Percentiles rank a stretch among this genome's conserved stretches.
Evolutionary conservation across 176 grass and related monocot genomes (phyloP).

Genomic region (Paspalum notatum): DNA sequence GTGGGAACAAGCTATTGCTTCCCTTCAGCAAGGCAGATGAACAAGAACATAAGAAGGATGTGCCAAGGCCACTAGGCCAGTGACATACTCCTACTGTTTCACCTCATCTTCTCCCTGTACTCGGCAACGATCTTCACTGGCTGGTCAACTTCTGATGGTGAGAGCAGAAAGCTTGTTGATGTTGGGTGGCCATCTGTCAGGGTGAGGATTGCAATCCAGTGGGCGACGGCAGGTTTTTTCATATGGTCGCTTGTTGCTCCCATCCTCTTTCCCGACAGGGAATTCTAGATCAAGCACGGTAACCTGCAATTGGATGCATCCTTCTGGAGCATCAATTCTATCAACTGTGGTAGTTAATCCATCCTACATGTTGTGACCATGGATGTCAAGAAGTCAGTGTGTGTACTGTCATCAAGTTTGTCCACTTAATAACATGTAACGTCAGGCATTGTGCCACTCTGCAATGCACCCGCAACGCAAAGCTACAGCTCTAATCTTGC

Average conservation of each 20-base stretch:
- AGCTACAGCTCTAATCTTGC: no score
- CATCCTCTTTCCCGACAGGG: slow-evolving; percentile 87
- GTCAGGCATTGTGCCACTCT: slow-evolving; percentile 30
- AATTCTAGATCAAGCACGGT: slow-evolving; percentile 60
- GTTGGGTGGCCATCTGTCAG: slow-evolving; percentile 97
- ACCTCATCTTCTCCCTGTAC: slow-evolving; percentile 99
- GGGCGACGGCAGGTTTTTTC: slow-evolving; percentile 90
- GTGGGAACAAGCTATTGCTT: slow-evolving; percentile 83
- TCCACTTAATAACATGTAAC: slow-evolving; percentile 22
- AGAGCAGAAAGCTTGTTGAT: slow-evolving; percentile 91
- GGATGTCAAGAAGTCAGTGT: neutral
- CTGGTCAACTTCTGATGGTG: slow-evolving; percentile 92
- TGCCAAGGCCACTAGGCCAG: slow-evolving; percentile 57
- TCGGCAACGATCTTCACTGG: slow-evolving; percentile 93
- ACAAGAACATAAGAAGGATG: slow-evolving; percentile 73
- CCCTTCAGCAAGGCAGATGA: slow-evolving; percentile 88
- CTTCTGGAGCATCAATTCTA: neutral
- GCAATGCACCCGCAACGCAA: no score
- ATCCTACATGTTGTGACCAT: slow-evolving; percentile 21
- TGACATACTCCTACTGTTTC: slow-evolving; percentile 94
- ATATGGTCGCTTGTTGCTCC: slow-evolving; percentile 91
- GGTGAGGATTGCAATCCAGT: slow-evolving; percentile 88
- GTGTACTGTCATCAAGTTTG: slow-evolving; percentile 16
- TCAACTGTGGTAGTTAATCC: slow-evolving; percentile 1
- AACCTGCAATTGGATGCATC: neutral